These are phyloP conservation scores for Ceratocystis smalleyi DNA, from an alignment of 2,329 filamentous ascomycete species.

Conservation along the genomic window DNA sequence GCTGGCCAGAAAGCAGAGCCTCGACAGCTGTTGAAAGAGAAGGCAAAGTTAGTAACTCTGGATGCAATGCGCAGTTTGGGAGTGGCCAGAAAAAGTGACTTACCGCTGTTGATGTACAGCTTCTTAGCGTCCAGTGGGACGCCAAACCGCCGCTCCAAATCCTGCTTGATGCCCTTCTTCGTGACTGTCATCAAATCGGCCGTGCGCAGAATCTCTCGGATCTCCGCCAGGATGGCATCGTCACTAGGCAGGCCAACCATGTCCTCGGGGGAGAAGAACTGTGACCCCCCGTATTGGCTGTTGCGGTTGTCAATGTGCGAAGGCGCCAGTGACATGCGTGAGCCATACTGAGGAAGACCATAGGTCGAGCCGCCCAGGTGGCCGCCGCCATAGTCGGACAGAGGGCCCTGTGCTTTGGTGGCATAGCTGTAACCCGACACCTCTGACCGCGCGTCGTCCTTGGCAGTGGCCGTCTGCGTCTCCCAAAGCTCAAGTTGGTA, in stretches of 20 bases:
- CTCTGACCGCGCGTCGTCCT: constrained; percentile 68
- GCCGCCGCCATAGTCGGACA: constrained; percentile 55
- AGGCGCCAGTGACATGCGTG: constrained; percentile 65
- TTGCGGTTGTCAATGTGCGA: constrained; percentile 49
- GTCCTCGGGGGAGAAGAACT: constrained; percentile 48
- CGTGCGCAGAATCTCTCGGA: constrained; percentile 78
- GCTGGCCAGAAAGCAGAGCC: constrained; percentile 59
- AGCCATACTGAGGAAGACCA: constrained; percentile 29
- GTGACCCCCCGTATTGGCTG: constrained; percentile 45
- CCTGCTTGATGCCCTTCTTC: constrained; percentile 93
- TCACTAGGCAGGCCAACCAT: constrained; percentile 67
- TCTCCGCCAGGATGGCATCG: constrained; percentile 81
- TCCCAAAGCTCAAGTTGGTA: constrained; percentile 98
- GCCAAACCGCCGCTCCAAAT: constrained; percentile 81
- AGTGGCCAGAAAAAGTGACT: constrained; percentile 25
- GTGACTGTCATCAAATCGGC: constrained; percentile 96
- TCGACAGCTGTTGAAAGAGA: constrained; percentile 43
- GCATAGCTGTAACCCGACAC: constrained; percentile 88
- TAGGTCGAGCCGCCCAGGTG: constrained; percentile 28
- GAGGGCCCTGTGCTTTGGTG: constrained; percentile 55
- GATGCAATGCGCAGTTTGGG: constrained; percentile 2
- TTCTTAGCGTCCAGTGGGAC: constrained; percentile 74
- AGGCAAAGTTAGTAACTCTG: not conserved
- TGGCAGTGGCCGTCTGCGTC: constrained; percentile 65
- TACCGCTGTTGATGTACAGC: constrained; percentile 87